Percentiles rank a stretch among this genome's conserved stretches.
Evolutionary conservation across 768 basidiomycete genomes (phyloP).

Genomic region (Pleurotus citrinopileatus): DNA sequence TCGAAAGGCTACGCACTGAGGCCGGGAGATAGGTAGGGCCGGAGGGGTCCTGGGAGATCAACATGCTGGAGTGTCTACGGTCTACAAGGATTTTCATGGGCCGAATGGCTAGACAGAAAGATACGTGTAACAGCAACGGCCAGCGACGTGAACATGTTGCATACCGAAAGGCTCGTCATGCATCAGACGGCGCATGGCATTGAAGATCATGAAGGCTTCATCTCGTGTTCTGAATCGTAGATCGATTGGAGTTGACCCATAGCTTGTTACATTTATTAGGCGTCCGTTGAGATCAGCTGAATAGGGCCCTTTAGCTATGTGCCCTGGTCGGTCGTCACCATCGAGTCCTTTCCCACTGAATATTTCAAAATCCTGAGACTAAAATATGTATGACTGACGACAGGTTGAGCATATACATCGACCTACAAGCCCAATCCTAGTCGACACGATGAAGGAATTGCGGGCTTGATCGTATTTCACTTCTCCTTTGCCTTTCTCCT

Average conservation of each 20-base stretch:
- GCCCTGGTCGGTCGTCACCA: conserved; percentile 4
- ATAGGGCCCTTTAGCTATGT: conserved; percentile 4
- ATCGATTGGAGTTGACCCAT: conserved; percentile 2
- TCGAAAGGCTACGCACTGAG: not conserved
- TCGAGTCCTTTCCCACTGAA: conserved; percentile 1
- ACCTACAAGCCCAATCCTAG: not conserved
- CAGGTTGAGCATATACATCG: not conserved
- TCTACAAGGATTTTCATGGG: conserved; percentile 1
- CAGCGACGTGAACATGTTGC: no score
- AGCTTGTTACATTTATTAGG: not conserved
- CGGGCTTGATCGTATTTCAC: not conserved
- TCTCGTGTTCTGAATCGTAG: conserved; percentile 4
- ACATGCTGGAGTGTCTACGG: conserved; percentile 1
- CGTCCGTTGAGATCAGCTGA: conserved; percentile 6
- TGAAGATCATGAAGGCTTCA: not conserved
- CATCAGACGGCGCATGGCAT: conserved; percentile 5
- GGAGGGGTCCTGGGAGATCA: not conserved
- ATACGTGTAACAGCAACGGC: no score
- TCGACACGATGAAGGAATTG: not conserved
- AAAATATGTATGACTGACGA: not conserved
- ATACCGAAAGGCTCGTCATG: not conserved
- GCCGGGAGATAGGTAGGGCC: conserved; percentile 2
- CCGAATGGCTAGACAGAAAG: not conserved
- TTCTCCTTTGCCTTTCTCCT: conserved; percentile 5
- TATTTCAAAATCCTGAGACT: conserved; percentile 3